Evolutionary conservation across 2,329 filamentous ascomycete genomes (phyloP).

Genomic region (Penicillium sp.): DNA sequence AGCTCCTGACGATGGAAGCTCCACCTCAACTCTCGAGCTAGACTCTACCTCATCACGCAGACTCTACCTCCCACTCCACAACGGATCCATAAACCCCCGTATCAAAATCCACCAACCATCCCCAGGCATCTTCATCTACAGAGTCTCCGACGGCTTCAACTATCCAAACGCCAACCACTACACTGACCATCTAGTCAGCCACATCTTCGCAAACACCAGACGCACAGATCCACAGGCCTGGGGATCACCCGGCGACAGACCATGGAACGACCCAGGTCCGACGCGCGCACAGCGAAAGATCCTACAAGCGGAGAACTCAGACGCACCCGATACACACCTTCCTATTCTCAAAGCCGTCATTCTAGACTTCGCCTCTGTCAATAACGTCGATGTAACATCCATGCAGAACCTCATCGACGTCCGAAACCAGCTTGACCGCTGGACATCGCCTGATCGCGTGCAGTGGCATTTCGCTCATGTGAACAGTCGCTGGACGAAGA

Average conservation of each 20-base stretch:
- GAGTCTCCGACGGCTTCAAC: slow-evolving; percentile 88
- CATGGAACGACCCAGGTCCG: slow-evolving; percentile 89
- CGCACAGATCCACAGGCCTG: slow-evolving; percentile 70
- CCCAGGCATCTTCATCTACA: slow-evolving; percentile 89
- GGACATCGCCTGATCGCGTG: slow-evolving; percentile 73
- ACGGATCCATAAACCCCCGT: slow-evolving; percentile 85
- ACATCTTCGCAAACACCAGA: slow-evolving; percentile 68
- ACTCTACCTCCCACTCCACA: slow-evolving; percentile 80
- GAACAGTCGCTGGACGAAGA: slow-evolving; percentile 88
- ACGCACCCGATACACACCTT: slow-evolving; percentile 47
- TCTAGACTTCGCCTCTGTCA: slow-evolving; percentile 85
- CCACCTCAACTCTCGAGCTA: neutral
- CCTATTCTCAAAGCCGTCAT: slow-evolving; percentile 80
- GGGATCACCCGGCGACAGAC: slow-evolving; percentile 68
- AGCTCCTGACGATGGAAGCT: neutral
- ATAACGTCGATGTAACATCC: slow-evolving; percentile 86
- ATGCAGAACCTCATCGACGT: slow-evolving; percentile 88
- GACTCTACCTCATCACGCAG: neutral
- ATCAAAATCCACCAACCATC: slow-evolving; percentile 75
- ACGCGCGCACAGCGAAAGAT: slow-evolving; percentile 43
- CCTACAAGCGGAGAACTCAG: slow-evolving; percentile 39
- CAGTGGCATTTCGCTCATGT: slow-evolving; percentile 92
- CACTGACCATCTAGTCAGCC: slow-evolving; percentile 70
- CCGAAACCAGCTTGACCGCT: slow-evolving; percentile 85
- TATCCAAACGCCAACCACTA: slow-evolving; percentile 88